phyloP scores from a whole-genome alignment of 163 green algal genomes.

The Chlamydomonas reinhardtii region DNA sequence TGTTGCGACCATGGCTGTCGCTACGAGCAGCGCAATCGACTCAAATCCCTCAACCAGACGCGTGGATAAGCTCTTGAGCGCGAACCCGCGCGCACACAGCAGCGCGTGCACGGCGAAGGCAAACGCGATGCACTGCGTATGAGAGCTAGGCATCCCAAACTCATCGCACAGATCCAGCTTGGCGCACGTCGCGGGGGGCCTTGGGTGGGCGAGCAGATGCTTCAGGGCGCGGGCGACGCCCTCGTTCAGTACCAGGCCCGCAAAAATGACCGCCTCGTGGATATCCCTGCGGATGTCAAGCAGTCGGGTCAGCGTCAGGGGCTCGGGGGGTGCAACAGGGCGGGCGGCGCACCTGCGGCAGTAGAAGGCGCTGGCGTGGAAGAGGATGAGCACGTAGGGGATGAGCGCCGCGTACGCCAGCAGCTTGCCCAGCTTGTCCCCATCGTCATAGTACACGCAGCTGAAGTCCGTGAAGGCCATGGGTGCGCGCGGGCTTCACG shows the following conservation, averaged over 20 bases:
- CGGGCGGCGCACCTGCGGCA: not conserved
- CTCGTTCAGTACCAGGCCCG: conserved; percentile 58
- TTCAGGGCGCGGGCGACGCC: conserved; percentile 66
- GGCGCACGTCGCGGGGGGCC: conserved; percentile 61
- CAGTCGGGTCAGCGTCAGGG: not conserved
- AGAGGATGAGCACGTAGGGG: conserved; percentile 59
- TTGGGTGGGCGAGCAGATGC: conserved; percentile 61
- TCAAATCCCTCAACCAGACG: not conserved
- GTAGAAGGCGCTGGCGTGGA: conserved; percentile 53
- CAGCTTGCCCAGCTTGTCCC: conserved; percentile 62
- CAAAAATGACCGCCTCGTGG: conserved; percentile 54
- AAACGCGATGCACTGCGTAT: conserved; percentile 70
- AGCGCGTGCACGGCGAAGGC: conserved; percentile 1
- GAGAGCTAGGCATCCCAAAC: conserved; percentile 76
- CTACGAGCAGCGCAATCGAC: conserved; percentile 41
- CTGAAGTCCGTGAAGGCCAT: conserved; percentile 46
- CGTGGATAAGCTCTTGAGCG: conserved; percentile 1
- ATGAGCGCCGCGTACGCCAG: conserved; percentile 62
- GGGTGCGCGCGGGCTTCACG: not conserved
- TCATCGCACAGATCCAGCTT: conserved; percentile 71
- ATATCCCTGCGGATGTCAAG: conserved; percentile 48
- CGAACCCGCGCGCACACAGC: not conserved
- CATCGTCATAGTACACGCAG: conserved; percentile 57
- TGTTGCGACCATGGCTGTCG: conserved; percentile 41
- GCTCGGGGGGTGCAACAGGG: not conserved